Conservation (phyloP, 768 basidiomycete genomes). For the Hydnum rufescens region DNA sequence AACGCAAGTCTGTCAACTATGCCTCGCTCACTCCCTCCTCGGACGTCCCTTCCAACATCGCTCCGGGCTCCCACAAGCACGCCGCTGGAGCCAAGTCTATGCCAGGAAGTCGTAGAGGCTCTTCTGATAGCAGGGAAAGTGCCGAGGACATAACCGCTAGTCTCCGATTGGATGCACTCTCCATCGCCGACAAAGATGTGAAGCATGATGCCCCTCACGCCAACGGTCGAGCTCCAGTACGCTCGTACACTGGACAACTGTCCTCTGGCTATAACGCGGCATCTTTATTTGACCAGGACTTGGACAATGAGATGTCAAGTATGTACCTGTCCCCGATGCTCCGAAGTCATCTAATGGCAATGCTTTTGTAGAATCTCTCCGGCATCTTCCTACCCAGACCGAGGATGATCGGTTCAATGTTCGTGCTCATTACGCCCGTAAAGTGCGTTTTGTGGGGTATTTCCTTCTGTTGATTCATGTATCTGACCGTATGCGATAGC, state of each 20-base stretch:
- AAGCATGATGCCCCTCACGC: not conserved
- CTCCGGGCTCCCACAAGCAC: conserved; percentile 11
- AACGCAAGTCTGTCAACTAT: conserved; percentile 74
- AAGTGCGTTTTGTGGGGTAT: conserved; percentile 26
- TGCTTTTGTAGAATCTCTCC: conserved; percentile 51
- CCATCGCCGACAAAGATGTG: conserved; percentile 39
- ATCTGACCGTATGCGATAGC: conserved; percentile 20
- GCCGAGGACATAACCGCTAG: conserved; percentile 27
- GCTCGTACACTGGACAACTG: not conserved
- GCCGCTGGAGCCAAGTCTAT: conserved; percentile 70
- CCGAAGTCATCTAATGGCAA: not conserved
- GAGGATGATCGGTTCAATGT: conserved; percentile 59
- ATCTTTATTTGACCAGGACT: conserved; percentile 78
- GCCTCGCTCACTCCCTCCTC: conserved; percentile 58
- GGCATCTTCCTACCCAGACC: conserved; percentile 68
- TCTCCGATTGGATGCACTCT: conserved; percentile 16
- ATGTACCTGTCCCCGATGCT: not conserved
- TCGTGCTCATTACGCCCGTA: conserved; percentile 30
- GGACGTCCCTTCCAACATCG: conserved; percentile 31
- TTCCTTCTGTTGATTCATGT: conserved; percentile 10
- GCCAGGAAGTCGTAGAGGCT: conserved; percentile 80
- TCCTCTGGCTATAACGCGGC: not conserved
- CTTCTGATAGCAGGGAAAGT: conserved; percentile 60
- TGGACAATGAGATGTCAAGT: conserved; percentile 93
- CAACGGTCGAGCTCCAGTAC: not conserved